Percentiles rank a stretch among this genome's conserved stretches.
phyloP scores from a whole-genome alignment of 352 stramenopile species.

The Pythium apleroticum region DNA sequence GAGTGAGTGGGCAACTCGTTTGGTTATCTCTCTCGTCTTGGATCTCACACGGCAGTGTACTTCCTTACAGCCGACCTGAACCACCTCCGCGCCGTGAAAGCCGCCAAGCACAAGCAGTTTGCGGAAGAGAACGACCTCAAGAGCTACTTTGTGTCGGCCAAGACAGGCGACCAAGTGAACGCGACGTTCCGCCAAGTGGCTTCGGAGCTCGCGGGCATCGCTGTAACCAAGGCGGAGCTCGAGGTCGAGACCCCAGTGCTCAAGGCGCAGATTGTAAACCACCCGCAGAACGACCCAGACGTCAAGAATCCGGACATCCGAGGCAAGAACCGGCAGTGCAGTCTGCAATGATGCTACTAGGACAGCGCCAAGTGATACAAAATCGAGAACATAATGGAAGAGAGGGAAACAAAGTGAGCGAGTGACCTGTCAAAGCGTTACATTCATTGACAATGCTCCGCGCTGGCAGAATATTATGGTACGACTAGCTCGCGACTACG shows the following conservation, averaged over 20 bases:
- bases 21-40: too few relatives aligned
- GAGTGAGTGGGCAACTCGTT: too few relatives aligned
- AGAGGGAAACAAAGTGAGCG: conserved; percentile 18
- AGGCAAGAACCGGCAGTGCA: conserved; percentile 47
- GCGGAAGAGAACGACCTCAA: conserved; percentile 92
- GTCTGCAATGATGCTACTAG: conserved; percentile 37
- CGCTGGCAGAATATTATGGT: conserved; percentile 26
- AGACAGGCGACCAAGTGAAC: conserved; percentile 92
- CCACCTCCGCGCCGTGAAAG: conserved; percentile 88
- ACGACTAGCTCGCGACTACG: conserved; percentile 5
- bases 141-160: conserved; percentile 92
- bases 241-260: conserved; percentile 84
- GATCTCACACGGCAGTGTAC: neutral
- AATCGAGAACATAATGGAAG: neutral
- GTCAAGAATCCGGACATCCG: conserved; percentile 82
- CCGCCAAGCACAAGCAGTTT: conserved; percentile 90
- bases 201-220: conserved; percentile 79
- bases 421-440: conserved; percentile 67
- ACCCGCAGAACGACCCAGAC: conserved; percentile 88
- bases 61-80: conserved; percentile 80
- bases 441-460: conserved; percentile 45
- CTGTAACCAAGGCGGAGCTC: conserved; percentile 82
- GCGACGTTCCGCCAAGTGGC: conserved; percentile 84
- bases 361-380: neutral
- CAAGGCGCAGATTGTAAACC: conserved; percentile 92